Conservation (phyloP, 345 rosid species). For the Arabis hirsuta region DNA sequence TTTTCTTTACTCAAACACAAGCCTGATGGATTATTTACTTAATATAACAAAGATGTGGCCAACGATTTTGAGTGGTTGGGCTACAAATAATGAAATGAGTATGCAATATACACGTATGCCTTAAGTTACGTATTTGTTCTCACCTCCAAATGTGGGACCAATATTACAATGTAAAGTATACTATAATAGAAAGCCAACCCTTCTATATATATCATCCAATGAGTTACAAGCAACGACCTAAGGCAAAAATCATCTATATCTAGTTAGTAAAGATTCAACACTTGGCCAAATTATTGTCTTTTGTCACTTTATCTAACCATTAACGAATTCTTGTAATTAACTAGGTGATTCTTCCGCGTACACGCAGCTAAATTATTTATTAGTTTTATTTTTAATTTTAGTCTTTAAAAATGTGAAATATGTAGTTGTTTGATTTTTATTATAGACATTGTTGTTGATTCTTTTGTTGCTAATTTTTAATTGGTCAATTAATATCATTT, state of each 20-base stretch:
- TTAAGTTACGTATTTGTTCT: slow-evolving; percentile 35
- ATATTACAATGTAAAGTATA: slow-evolving; percentile 25
- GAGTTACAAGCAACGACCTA: slow-evolving; percentile 2
- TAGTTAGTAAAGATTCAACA: background rate
- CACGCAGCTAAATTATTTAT: no score
- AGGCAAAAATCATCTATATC: background rate
- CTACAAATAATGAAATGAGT: slow-evolving; percentile 21
- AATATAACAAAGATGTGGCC: slow-evolving; percentile 30
- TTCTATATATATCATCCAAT: slow-evolving; percentile 7
- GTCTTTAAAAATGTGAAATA: no score
- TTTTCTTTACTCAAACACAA: slow-evolving; percentile 49
- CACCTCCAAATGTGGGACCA: slow-evolving; percentile 30
- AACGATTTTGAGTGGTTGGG: slow-evolving; percentile 28
- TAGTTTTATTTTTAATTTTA: no score
- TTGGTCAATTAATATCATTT: no score
- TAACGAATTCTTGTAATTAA: background rate
- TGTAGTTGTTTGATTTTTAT: no score
- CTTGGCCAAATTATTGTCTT: background rate
- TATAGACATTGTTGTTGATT: no score
- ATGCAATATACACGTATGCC: slow-evolving; percentile 30
- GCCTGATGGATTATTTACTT: slow-evolving; percentile 10
- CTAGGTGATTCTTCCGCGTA: no score
- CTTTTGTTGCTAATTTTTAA: no score
- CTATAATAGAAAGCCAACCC: background rate
- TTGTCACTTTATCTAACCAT: background rate